Evolutionary conservation across 2,329 filamentous ascomycete species (phyloP), one percentile per base, ranked within the genome.

Genomic region (Leptoxyphium fumago): DNA sequence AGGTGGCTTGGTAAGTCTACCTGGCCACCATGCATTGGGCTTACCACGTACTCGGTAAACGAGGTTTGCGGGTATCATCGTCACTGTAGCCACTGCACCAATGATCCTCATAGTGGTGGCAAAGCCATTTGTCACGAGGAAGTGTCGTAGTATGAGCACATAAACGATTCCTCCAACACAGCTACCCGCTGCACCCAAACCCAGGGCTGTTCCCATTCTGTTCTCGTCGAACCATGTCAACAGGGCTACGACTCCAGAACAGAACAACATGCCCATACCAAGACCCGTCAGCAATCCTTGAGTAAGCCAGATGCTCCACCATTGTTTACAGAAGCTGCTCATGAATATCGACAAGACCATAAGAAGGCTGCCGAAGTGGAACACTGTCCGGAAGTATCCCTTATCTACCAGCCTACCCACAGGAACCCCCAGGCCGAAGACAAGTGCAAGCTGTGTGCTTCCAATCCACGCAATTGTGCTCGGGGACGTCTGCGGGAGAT

Each of bases 401-500:
- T 50, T 45, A 45, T 63, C 61, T 32, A 60, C 51, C 1, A 61
- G 46, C 2, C 49, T 30, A 7, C 59, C 59, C 1, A 56, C 53
- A 1, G 57, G 54, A 2, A 59, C 51, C 29, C 59, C 60, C 1
- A 59, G 49, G 11, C 58, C 50, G 15, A 61, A 62, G 1, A 59
- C 55, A n/a, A 63, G 52, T 17, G 57, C 56, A 2, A 61, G 46
- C 46, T 63, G 61, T 1, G 59, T 56, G 17, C 55, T 60, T 7
- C 61, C 61, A 21, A 64, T 62, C 59, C 59, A 63, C 7, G 60
- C 54, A 17, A 64, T 58, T 2, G 50, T 46, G 13, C 55, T 52
- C 14, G 39, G 48, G 17, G 32, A 42, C 8, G 49, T 48, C 10
- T 39, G 43, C 2, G 43, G 47, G 10, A 56, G 43, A 42, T 52